These are phyloP conservation scores for Chaetoceros tenuissimus DNA, from an alignment of 108 stramenopile species.

Conservation along the genomic window DNA sequence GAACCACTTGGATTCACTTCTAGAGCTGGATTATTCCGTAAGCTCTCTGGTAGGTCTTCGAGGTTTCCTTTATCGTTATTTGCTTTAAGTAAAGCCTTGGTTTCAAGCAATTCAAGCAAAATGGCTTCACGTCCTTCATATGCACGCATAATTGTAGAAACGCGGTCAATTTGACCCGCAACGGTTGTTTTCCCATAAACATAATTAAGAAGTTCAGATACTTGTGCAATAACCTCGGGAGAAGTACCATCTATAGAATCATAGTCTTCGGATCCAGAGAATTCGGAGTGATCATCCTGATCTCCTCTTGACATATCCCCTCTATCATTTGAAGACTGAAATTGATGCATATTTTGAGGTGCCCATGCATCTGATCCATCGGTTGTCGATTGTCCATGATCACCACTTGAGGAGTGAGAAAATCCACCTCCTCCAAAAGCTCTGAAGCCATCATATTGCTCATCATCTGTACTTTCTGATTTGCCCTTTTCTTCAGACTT, in stretches of 20 bases:
- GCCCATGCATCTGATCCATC: constrained; percentile 36
- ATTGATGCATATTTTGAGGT: not conserved
- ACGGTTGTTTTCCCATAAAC: constrained; percentile 87
- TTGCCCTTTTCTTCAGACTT: constrained; percentile 7
- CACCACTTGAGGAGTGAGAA: constrained; percentile 38
- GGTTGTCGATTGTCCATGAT: constrained; percentile 20
- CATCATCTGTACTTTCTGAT: constrained; percentile 32
- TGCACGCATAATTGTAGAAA: constrained; percentile 84
- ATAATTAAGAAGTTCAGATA: constrained; percentile 84
- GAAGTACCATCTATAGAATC: constrained; percentile 77
- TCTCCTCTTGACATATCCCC: constrained; percentile 14
- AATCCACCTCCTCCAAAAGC: constrained; percentile 41
- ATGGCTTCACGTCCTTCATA: constrained; percentile 88
- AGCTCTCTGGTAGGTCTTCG: constrained; percentile 58
- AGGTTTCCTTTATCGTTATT: constrained; percentile 71
- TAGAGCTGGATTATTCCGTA: constrained; percentile 44
- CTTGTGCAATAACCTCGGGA: constrained; percentile 84
- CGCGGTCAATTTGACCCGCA: constrained; percentile 85
- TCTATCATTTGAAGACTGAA: constrained; percentile 17
- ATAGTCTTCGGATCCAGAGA: constrained; percentile 43
- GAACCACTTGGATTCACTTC: constrained; percentile 15
- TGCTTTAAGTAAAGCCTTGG: constrained; percentile 84
- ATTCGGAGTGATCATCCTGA: constrained; percentile 44
- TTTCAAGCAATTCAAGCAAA: constrained; percentile 75
- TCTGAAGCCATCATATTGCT: constrained; percentile 18